Percentiles rank a stretch among this genome's conserved stretches.
Evolutionary conservation across 2,329 filamentous ascomycete genomes (phyloP).

Genomic region (Colletotrichum lentis): DNA sequence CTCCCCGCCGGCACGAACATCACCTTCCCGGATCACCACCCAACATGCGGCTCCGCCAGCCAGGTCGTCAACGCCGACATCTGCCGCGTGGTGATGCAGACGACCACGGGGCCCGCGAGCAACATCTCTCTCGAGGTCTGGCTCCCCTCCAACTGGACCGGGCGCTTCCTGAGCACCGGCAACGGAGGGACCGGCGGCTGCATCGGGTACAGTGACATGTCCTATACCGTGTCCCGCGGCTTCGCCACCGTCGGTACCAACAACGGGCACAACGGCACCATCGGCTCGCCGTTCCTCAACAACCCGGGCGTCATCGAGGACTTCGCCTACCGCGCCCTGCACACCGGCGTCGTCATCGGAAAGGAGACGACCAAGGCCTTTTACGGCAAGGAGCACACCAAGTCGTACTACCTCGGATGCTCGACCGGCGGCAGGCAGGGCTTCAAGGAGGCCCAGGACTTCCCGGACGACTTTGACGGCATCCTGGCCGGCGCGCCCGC

Average conservation of each 20-base stretch:
- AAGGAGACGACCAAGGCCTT: conserved; percentile 59
- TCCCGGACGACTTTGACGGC: conserved; percentile 60
- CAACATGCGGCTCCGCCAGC: conserved; percentile 46
- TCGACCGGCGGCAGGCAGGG: conserved; percentile 62
- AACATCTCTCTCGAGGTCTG: conserved; percentile 57
- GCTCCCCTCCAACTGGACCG: conserved; percentile 56
- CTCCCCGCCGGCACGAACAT: conserved; percentile 52
- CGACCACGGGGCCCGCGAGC: conserved; percentile 52
- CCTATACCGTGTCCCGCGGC: conserved; percentile 52
- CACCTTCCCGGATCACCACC: conserved; percentile 49
- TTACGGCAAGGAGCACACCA: conserved; percentile 50
- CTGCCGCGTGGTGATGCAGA: conserved; percentile 44
- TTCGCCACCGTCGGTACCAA: conserved; percentile 59
- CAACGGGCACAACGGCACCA: conserved; percentile 58
- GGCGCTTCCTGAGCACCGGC: conserved; percentile 56
- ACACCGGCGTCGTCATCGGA: conserved; percentile 49
- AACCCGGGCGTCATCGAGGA: conserved; percentile 50
- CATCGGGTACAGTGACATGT: conserved; percentile 54
- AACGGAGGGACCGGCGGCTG: conserved; percentile 60
- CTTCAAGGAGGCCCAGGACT: conserved; percentile 55
- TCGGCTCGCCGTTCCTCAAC: conserved; percentile 45
- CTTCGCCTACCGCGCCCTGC: conserved; percentile 45
- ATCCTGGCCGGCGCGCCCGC: conserved; percentile 52
- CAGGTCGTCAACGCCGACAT: conserved; percentile 41
- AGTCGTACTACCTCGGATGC: conserved; percentile 60